phyloP scores from a whole-genome alignment of 441 rosid genomes.

The Pelargonium exstipulatum region DNA sequence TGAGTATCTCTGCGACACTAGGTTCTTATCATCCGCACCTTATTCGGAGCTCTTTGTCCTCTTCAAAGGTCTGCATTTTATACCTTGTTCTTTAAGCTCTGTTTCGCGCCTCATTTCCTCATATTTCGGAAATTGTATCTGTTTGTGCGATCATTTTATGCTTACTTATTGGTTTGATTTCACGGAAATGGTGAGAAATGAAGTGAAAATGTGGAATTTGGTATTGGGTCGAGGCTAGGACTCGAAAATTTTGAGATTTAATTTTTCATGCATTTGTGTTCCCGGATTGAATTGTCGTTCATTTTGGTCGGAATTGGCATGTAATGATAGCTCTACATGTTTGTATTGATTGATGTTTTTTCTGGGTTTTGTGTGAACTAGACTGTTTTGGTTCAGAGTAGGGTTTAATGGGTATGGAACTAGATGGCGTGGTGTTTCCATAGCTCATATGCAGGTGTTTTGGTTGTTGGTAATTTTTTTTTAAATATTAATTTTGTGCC shows the following conservation, averaged over 20 bases:
- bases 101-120: background rate
- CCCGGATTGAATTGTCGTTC: background rate
- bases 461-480: too few species aligned
- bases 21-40: constrained; percentile 47
- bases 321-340: too few species aligned
- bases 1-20: constrained; percentile 62
- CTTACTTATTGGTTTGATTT: background rate
- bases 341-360: too few species aligned
- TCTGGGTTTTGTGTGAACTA: too few species aligned
- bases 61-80: constrained; percentile 47
- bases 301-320: too few species aligned
- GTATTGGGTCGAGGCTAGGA: background rate
- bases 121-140: background rate
- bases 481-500: too few species aligned
- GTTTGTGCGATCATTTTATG: background rate
- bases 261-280: background rate
- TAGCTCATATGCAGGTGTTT: too few species aligned
- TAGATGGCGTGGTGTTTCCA: too few species aligned
- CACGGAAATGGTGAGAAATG: background rate
- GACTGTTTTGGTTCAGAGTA: too few species aligned
- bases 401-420: too few species aligned
- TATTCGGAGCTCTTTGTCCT: constrained; percentile 37
- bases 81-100: constrained; percentile 1
- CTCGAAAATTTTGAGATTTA: background rate
- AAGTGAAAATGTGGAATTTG: background rate